Conservation (phyloP, 495 filamentous ascomycete species). For the Penicillium pulvis region DNA sequence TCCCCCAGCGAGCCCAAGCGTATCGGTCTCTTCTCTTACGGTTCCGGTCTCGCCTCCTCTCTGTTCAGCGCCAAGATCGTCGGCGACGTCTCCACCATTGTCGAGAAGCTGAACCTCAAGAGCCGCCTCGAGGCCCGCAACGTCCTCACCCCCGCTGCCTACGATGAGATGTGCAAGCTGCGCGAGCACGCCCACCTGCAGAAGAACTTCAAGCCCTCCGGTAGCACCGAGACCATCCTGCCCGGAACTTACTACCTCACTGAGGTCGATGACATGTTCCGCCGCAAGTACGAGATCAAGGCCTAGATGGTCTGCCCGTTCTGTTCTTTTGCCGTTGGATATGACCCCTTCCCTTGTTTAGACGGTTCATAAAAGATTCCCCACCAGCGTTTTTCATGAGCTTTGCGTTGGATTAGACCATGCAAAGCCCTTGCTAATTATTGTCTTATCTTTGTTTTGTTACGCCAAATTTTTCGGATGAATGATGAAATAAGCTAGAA, state of each 20-base stretch:
- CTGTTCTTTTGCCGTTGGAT: conserved; percentile 33
- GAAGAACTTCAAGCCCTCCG: conserved; percentile 82
- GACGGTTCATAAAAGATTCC: conserved; percentile 46
- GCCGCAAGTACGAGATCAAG: conserved; percentile 84
- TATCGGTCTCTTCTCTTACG: conserved; percentile 92
- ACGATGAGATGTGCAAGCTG: conserved; percentile 93
- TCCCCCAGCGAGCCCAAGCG: conserved; percentile 79
- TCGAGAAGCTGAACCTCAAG: conserved; percentile 78
- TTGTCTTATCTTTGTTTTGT: conserved; percentile 14
- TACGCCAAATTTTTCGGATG: conserved; percentile 19
- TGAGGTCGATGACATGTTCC: conserved; percentile 93
- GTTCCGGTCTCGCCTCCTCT: conserved; percentile 85
- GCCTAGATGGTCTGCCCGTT: conserved; percentile 54
- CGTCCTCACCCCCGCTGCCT: conserved; percentile 77
- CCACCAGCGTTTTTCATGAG: conserved; percentile 34
- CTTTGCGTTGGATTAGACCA: conserved; percentile 33
- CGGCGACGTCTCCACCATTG: conserved; percentile 74
- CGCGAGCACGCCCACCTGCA: conserved; percentile 93
- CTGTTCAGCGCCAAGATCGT: conserved; percentile 86
- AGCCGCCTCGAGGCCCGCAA: conserved; percentile 70
- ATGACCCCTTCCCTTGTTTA: conserved; percentile 31
- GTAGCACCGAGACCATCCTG: conserved; percentile 74
- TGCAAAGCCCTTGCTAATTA: conserved; percentile 25
- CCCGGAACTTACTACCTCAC: conserved; percentile 87
- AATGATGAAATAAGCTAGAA: conserved; percentile 30